Percentiles rank a stretch among this genome's conserved stretches.
Evolutionary conservation across 2,329 filamentous ascomycete genomes (phyloP).

Genomic region (Mycosphaerella arachidis): DNA sequence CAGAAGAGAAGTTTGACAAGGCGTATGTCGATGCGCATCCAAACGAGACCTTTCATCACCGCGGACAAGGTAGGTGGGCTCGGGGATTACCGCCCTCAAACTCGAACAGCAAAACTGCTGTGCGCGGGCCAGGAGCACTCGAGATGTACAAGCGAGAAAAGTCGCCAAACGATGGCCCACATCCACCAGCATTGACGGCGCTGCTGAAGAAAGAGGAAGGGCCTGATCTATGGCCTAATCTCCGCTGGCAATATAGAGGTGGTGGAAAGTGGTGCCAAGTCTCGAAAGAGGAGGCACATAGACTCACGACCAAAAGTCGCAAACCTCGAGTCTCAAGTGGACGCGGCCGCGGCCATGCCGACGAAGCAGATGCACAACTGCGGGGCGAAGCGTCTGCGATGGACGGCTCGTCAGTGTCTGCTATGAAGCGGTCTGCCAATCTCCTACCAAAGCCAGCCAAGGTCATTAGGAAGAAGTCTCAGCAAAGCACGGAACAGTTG

Average conservation of each 20-base stretch:
- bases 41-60: slow-evolving; percentile 27
- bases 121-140: slow-evolving; percentile 24
- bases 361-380: slow-evolving; percentile 23
- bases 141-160: slow-evolving; percentile 7
- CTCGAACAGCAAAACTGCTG: slow-evolving; percentile 26
- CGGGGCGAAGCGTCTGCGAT: slow-evolving; percentile 19
- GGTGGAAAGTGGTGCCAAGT: slow-evolving; percentile 32
- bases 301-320: slow-evolving; percentile 6
- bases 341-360: slow-evolving; percentile 5
- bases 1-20: slow-evolving; percentile 19
- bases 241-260: slow-evolving; percentile 31
- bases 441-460: slow-evolving; percentile 6
- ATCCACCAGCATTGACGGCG: slow-evolving; percentile 21
- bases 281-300: slow-evolving; percentile 24
- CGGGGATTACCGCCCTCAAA: slow-evolving; percentile 24
- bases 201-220: slow-evolving; percentile 29
- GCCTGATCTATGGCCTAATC: slow-evolving; percentile 28
- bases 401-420: neutral
- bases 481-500: slow-evolving; percentile 1
- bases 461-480: slow-evolving; percentile 12
- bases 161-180: slow-evolving; percentile 16
- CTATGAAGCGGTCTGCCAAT: neutral
- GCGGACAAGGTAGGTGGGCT: slow-evolving; percentile 31
- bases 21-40: slow-evolving; percentile 27
- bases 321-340: slow-evolving; percentile 9